phyloP scores from a whole-genome alignment of 108 stramenopile genomes.

The Parietichytrium sp. region DNA sequence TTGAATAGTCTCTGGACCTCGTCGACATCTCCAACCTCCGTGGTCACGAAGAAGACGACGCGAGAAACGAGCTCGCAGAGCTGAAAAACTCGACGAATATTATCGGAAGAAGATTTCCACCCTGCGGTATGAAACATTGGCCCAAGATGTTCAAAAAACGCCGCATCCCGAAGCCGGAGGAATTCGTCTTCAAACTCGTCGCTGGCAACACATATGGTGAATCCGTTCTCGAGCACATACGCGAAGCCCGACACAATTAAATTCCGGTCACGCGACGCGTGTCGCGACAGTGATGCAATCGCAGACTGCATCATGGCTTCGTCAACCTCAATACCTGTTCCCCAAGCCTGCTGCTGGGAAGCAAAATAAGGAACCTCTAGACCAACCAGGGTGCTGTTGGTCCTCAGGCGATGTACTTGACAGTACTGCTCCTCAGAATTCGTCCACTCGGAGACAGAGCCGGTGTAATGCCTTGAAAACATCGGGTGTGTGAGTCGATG shows the following conservation, averaged over 20 bases:
- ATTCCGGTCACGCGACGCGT: too few species aligned
- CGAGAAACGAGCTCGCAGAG: background rate
- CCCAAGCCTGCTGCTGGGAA: too few species aligned
- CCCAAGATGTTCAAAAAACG: background rate
- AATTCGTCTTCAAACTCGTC: background rate
- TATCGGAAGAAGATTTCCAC: background rate
- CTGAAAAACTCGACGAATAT: background rate
- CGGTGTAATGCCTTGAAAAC: background rate
- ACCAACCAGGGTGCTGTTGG: too few species aligned
- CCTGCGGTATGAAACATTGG: background rate
- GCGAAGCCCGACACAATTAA: conserved; percentile 15
- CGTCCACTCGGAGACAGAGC: background rate
- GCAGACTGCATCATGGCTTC: too few species aligned
- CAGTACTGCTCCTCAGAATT: too few species aligned
- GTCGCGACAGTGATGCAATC: too few species aligned
- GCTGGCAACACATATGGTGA: background rate
- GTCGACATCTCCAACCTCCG: background rate
- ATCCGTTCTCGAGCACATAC: background rate
- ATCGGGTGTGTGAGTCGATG: background rate
- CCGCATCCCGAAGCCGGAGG: background rate
- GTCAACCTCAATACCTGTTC: too few species aligned
- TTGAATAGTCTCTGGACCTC: background rate
- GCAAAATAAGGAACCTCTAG: too few species aligned
- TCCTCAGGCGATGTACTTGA: too few species aligned
- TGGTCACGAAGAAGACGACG: background rate